These are phyloP conservation scores for Emergomyces pasteurianus DNA, from an alignment of 2,329 filamentous ascomycete species.

Conservation along the genomic window DNA sequence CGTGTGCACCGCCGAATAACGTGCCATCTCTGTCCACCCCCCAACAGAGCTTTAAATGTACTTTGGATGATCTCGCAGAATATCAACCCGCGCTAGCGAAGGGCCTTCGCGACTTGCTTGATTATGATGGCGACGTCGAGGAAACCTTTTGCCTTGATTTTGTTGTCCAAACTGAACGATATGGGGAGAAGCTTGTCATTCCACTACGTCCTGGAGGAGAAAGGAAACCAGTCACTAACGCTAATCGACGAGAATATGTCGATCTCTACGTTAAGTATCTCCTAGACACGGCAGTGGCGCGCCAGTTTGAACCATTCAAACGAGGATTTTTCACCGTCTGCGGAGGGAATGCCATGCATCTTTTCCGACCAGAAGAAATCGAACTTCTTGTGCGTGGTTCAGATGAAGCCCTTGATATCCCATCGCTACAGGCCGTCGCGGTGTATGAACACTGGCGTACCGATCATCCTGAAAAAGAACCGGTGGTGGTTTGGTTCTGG, in stretches of 20 bases:
- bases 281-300: conserved; percentile 62
- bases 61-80: conserved; percentile 70
- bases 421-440: conserved; percentile 61
- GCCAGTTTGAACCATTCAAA: conserved; percentile 89
- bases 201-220: conserved; percentile 66
- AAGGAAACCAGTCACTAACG: conserved; percentile 64
- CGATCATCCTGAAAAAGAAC: conserved; percentile 44
- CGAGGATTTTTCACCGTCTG: conserved; percentile 88
- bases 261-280: conserved; percentile 71
- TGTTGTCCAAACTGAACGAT: conserved; percentile 62
- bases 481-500: conserved; percentile 80
- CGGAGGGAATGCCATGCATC: conserved; percentile 71
- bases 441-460: conserved; percentile 69
- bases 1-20: conserved; percentile 54
- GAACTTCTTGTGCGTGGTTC: conserved; percentile 77
- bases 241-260: conserved; percentile 75
- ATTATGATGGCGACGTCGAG: conserved; percentile 76
- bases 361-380: conserved; percentile 86
- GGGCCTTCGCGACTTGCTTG: conserved; percentile 63
- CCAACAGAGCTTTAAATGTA: conserved; percentile 54
- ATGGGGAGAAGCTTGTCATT: conserved; percentile 54
- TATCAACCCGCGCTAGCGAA: conserved; percentile 64
- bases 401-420: conserved; percentile 70
- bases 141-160: conserved; percentile 73
- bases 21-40: conserved; percentile 45